A percentile compares a stretch with the other conserved stretches of the same genome.
phyloP scores from a whole-genome alignment of 495 filamentous ascomycete genomes.

The Filosporella fistucella region DNA sequence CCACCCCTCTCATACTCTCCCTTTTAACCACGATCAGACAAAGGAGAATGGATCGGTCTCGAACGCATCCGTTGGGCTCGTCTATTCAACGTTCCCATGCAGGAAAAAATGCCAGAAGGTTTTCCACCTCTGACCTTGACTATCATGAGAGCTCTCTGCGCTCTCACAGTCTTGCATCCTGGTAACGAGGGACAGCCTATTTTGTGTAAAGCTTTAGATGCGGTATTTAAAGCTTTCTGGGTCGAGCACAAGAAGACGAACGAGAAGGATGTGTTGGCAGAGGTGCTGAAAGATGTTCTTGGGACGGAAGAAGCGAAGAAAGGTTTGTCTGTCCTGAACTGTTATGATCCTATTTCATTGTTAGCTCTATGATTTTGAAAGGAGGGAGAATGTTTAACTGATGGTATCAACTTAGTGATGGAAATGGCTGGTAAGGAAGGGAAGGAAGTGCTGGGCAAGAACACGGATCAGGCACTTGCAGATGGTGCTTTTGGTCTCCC shows the following conservation, averaged over 20 bases:
- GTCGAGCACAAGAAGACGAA: conserved; percentile 43
- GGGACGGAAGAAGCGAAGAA: conserved; percentile 42
- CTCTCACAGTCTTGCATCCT: conserved; percentile 31
- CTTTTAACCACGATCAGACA: conserved; percentile 43
- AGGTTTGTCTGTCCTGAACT: conserved; percentile 25
- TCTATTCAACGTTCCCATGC: conserved; percentile 57
- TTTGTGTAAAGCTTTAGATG: conserved; percentile 38
- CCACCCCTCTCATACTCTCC: neutral
- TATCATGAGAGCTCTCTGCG: conserved; percentile 45
- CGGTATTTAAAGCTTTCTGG: conserved; percentile 44
- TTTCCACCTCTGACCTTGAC: conserved; percentile 56
- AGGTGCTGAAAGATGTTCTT: conserved; percentile 42
- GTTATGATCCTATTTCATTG: no score
- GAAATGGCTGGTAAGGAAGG: conserved; percentile 38
- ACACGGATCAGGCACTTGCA: conserved; percentile 54
- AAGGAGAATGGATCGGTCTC: conserved; percentile 55
- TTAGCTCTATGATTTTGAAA: no score
- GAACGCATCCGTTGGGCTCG: conserved; percentile 61
- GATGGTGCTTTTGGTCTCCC: conserved; percentile 69
- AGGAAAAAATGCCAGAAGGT: conserved; percentile 38
- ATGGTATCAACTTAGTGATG: conserved; percentile 25
- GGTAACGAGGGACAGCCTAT: conserved; percentile 42
- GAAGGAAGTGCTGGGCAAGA: conserved; percentile 46
- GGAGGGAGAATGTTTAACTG: no score
- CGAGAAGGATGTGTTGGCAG: conserved; percentile 41